A percentile compares a stretch with the other conserved stretches of the same genome.
Evolutionary conservation across 2,329 filamentous ascomycete genomes (phyloP).

Genomic region (Talaromyces marneffei): DNA sequence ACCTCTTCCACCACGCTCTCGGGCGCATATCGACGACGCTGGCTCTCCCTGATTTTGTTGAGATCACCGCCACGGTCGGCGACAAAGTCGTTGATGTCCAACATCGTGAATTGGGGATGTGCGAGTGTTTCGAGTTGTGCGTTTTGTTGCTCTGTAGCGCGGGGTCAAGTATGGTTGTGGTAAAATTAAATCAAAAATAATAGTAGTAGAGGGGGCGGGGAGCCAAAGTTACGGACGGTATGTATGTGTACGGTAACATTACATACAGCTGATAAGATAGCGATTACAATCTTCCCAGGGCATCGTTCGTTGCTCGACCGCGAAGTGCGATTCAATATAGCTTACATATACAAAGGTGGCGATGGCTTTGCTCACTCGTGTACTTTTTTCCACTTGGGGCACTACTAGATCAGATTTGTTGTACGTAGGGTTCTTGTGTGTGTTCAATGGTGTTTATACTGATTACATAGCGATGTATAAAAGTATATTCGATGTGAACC

Average conservation of each 20-base stretch:
- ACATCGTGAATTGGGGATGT: conserved; percentile 46
- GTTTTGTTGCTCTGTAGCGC: background rate
- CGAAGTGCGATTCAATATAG: too few relatives aligned
- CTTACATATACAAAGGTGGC: background rate
- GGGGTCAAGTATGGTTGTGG: background rate
- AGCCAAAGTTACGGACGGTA: conserved; percentile 1
- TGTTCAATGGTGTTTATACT: background rate
- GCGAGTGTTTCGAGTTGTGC: background rate
- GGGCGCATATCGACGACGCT: conserved; percentile 72
- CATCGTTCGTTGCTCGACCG: too few relatives aligned
- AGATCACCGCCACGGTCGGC: conserved; percentile 85
- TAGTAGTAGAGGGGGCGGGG: conserved; percentile 6
- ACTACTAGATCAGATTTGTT: background rate
- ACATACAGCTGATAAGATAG: background rate
- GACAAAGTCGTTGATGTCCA: conserved; percentile 74
- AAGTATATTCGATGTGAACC: background rate
- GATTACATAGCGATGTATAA: background rate
- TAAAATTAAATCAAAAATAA: background rate
- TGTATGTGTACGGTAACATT: conserved; percentile 1
- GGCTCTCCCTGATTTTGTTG: conserved; percentile 85
- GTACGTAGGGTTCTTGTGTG: background rate
- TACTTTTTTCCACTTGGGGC: background rate
- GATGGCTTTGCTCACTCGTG: background rate
- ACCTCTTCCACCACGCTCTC: conserved; percentile 87
- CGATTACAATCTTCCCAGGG: too few relatives aligned